phyloP scores from a whole-genome alignment of 352 stramenopile species.

The Globisporangium sylvaticum region DNA sequence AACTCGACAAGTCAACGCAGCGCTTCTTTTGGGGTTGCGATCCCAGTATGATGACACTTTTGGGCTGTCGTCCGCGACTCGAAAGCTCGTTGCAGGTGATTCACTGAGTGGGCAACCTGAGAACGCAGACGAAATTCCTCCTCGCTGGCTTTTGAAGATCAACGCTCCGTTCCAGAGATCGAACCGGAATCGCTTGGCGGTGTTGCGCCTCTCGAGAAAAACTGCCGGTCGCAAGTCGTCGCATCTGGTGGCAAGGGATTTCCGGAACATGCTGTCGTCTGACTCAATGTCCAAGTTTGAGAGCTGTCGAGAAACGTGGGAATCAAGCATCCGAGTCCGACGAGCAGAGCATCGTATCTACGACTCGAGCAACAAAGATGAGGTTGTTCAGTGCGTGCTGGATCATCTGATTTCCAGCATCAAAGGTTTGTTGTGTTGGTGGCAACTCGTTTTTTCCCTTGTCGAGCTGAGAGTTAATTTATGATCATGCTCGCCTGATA shows the following conservation, averaged over 20 bases:
- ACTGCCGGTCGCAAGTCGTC: constrained; percentile 31
- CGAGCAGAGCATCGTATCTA: constrained; percentile 21
- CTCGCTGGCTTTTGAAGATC: constrained; percentile 65
- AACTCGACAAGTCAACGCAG: constrained; percentile 42
- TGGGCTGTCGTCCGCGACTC: constrained; percentile 36
- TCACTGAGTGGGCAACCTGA: background rate
- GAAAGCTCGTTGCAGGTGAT: constrained; percentile 15
- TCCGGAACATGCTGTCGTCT: constrained; percentile 24
- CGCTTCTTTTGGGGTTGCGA: constrained; percentile 45
- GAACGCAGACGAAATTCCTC: constrained; percentile 19
- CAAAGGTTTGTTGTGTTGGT: constrained; percentile 34
- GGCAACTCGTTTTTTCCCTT: background rate
- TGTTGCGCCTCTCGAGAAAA: constrained; percentile 33
- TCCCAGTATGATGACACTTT: constrained; percentile 67
- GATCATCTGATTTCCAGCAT: constrained; percentile 52
- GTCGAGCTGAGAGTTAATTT: background rate
- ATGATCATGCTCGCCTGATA: background rate
- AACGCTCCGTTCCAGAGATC: constrained; percentile 44
- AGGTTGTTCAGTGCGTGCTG: constrained; percentile 46
- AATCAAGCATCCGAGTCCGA: constrained; percentile 26
- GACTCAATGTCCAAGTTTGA: constrained; percentile 41
- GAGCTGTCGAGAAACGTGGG: constrained; percentile 45
- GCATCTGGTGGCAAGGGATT: constrained; percentile 48
- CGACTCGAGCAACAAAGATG: constrained; percentile 31
- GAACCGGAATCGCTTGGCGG: constrained; percentile 46